Percentiles rank a stretch among this genome's conserved stretches.
Conservation (phyloP, 2,329 filamentous ascomycete species). For the Botrytis porri region DNA sequence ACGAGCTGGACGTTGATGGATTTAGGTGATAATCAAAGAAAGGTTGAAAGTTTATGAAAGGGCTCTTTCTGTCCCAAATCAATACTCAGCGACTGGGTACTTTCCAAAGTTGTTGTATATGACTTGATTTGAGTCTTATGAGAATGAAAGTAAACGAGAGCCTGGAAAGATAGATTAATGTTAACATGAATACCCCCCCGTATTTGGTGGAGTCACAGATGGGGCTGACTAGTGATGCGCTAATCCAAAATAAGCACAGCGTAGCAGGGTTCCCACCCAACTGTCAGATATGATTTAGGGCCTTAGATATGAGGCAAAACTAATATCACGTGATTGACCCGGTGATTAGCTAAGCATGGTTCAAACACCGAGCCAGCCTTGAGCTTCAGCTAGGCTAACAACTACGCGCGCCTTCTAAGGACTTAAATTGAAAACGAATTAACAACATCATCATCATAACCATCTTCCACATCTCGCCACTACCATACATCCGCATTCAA, state of each 20-base stretch:
- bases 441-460: slow-evolving; percentile 11
- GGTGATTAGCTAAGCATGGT: neutral
- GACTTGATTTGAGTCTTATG: neutral
- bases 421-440: neutral
- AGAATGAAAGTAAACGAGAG: neutral
- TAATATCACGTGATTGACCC: fast-evolving
- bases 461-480: neutral
- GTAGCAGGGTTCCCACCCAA: neutral
- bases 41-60: neutral
- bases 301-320: fast-evolving
- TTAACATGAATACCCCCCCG: neutral
- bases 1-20: neutral
- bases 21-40: neutral
- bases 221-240: neutral
- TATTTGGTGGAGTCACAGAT: slow-evolving; percentile 9
- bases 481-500: slow-evolving; percentile 9
- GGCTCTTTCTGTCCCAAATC: neutral
- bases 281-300: neutral
- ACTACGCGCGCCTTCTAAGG: slow-evolving; percentile 21
- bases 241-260: neutral
- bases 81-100: neutral
- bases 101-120: neutral
- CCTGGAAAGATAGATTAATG: neutral
- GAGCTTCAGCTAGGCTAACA: slow-evolving; percentile 17
- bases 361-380: neutral